Percentiles rank a stretch among this genome's conserved stretches.
These are phyloP conservation scores for Aphanocladium album DNA, from an alignment of 2,329 filamentous ascomycete species.

Conservation along the genomic window DNA sequence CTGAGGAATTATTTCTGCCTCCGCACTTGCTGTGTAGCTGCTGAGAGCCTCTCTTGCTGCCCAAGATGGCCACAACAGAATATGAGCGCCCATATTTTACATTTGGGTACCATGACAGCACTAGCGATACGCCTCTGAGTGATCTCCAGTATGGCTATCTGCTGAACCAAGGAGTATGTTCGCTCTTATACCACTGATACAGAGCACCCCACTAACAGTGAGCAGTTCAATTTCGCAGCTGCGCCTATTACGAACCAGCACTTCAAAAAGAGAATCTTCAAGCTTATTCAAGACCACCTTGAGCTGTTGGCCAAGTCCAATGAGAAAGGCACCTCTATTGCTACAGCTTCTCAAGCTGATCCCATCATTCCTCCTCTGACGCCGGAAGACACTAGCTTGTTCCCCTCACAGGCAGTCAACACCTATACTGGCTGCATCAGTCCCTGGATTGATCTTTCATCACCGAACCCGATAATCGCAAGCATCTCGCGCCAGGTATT, in stretches of 20 bases:
- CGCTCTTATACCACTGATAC: slow-evolving; percentile 7
- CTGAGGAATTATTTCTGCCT: neutral
- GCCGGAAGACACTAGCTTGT: slow-evolving; percentile 71
- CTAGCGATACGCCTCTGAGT: slow-evolving; percentile 54
- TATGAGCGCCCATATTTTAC: slow-evolving; percentile 50
- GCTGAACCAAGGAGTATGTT: slow-evolving; percentile 62
- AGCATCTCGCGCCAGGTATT: slow-evolving; percentile 86
- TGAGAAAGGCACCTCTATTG: slow-evolving; percentile 33
- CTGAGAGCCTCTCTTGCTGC: slow-evolving; percentile 16
- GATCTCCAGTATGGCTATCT: slow-evolving; percentile 62
- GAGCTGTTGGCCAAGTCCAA: slow-evolving; percentile 38
- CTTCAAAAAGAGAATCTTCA: slow-evolving; percentile 65
- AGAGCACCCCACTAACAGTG: slow-evolving; percentile 17
- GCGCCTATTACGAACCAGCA: slow-evolving; percentile 70
- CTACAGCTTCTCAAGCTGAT: slow-evolving; percentile 45
- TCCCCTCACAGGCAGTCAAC: slow-evolving; percentile 62
- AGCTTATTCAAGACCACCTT: slow-evolving; percentile 54
- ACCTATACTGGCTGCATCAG: slow-evolving; percentile 77
- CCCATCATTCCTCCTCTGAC: slow-evolving; percentile 65
- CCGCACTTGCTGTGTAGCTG: neutral
- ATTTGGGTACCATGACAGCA: slow-evolving; percentile 71
- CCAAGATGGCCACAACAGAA: neutral
- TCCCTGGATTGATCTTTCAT: slow-evolving; percentile 88
- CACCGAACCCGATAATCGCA: slow-evolving; percentile 73
- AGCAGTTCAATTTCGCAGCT: slow-evolving; percentile 72